Percentiles rank a stretch among this genome's conserved stretches.
phyloP scores from a whole-genome alignment of 2,329 filamentous ascomycete genomes.

The Dactylellina haptotyla region DNA sequence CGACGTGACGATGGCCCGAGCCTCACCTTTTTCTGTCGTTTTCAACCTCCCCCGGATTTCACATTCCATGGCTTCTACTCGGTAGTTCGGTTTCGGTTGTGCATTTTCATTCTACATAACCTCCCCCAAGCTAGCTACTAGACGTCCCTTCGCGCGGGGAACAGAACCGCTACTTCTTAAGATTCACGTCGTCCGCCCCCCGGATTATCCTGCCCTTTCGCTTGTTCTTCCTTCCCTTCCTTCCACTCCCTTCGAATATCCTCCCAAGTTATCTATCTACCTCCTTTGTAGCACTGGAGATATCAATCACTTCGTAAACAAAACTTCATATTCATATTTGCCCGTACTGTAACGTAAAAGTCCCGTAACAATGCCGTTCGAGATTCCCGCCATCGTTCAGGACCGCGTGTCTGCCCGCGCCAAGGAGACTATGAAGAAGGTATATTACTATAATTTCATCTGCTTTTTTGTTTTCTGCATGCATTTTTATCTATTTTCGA shows the following conservation, averaged over 20 bases:
- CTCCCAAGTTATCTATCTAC: background rate
- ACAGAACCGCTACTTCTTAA: background rate
- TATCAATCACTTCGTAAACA: no score
- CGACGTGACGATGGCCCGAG: constrained; percentile 52
- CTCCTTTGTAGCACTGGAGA: background rate
- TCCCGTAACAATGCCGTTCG: constrained; percentile 36
- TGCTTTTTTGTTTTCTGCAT: background rate
- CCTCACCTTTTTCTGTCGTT: background rate
- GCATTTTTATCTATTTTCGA: background rate
- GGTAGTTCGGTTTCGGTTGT: constrained; percentile 48
- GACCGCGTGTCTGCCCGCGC: constrained; percentile 57
- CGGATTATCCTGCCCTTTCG: background rate
- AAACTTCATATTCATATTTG: background rate
- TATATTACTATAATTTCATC: constrained; percentile 18
- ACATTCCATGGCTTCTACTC: constrained; percentile 33
- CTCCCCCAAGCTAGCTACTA: constrained; percentile 4
- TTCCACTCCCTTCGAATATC: background rate
- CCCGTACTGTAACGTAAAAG: constrained; percentile 4
- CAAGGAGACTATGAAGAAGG: constrained; percentile 58
- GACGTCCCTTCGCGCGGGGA: constrained; percentile 11
- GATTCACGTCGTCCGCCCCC: background rate
- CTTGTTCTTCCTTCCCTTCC: background rate
- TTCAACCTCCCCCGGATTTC: constrained; percentile 29
- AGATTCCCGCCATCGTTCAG: constrained; percentile 57
- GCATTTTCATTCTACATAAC: no score